Base-by-base conservation (phyloP, 1,139 yeast species). In the Debaryomycetaceae sp. region DNA sequence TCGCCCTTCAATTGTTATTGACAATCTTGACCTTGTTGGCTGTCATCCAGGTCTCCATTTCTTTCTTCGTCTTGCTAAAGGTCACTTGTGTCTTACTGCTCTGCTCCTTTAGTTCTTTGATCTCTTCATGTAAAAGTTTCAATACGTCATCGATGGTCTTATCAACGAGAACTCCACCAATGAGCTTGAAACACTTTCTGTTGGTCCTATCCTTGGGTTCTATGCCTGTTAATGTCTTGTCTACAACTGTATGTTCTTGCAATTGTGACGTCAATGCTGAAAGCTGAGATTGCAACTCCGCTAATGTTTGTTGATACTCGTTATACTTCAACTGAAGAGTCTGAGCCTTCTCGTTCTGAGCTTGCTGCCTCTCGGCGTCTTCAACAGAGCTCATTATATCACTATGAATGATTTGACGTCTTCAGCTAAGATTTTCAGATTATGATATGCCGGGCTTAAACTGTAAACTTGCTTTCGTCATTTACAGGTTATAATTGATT, bases 101-200 rank as follows among this genome's bases (percentile, higher is more conserved):
- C 13, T 84, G 75, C 9, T 64, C 63, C n/a, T 60, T 56, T 47
- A 76, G 67, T 58, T 60, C 63, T 76, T 48, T 68, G 62, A 52
- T 73, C 64, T 90, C 95, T 23, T 77, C 73, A 47, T 78, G 74
- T 45, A 95, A 70, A 9, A 87, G 76, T 40, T 86, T 86, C 14
- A 78, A 67, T 6, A 91, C 95, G 40, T 88, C 90, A 34, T 77
- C 83, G 4, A 90, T 93, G 6, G 82, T 76, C 53, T 87, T 85
- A 59, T 91, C 95, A 24, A 91, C 87, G 41, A 95, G 73, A 1
- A 93, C 96, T 5, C 96, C 96, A 13, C 97, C 97, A 37, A 93
- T 79, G 97, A 93, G 89, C 60, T 96, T 82, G 68, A 83, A 91
- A 58, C 98, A 90, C 58, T 84, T 85, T 48, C 99, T 78, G 38